phyloP scores from a whole-genome alignment of 441 rosid species.

The Pelargonium fulgidum region DNA sequence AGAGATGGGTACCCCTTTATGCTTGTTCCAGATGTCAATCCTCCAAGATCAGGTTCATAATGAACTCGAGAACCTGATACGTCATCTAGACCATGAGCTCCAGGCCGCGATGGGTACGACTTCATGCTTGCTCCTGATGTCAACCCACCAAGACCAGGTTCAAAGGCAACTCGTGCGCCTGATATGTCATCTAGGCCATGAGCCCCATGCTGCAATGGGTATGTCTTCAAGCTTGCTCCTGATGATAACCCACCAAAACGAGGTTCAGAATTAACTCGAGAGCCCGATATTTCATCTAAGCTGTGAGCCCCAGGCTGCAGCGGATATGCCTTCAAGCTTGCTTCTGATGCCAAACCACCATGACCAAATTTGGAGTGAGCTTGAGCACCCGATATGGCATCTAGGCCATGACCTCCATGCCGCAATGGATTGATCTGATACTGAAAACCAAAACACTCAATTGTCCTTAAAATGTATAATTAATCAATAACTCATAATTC shows the following conservation, averaged over 20 bases:
- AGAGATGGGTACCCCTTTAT: conserved; percentile 26
- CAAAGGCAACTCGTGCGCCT: conserved; percentile 23
- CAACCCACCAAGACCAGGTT: conserved; percentile 24
- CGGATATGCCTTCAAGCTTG: neutral
- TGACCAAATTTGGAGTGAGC: neutral
- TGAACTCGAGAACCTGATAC: neutral
- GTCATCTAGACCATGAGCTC: too few relatives aligned
- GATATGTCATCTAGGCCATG: neutral
- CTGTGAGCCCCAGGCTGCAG: neutral
- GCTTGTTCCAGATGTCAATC: conserved; percentile 24
- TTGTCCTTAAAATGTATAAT: neutral
- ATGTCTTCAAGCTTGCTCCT: too few relatives aligned
- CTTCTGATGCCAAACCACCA: conserved; percentile 21
- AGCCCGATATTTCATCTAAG: neutral
- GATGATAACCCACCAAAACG: conserved; percentile 19
- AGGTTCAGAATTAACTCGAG: conserved; percentile 17
- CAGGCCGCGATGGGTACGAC: conserved; percentile 19
- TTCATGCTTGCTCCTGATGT: conserved; percentile 24
- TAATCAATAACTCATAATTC: neutral
- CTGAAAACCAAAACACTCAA: neutral
- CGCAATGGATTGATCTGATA: conserved; percentile 24
- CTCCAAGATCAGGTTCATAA: conserved; percentile 24
- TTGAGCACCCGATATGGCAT: neutral
- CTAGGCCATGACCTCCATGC: neutral
- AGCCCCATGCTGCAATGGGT: too few relatives aligned